A percentile compares a stretch with the other conserved stretches of the same genome.
phyloP scores from a whole-genome alignment of 2,329 filamentous ascomycete species.

The Colletotrichum falcatum region DNA sequence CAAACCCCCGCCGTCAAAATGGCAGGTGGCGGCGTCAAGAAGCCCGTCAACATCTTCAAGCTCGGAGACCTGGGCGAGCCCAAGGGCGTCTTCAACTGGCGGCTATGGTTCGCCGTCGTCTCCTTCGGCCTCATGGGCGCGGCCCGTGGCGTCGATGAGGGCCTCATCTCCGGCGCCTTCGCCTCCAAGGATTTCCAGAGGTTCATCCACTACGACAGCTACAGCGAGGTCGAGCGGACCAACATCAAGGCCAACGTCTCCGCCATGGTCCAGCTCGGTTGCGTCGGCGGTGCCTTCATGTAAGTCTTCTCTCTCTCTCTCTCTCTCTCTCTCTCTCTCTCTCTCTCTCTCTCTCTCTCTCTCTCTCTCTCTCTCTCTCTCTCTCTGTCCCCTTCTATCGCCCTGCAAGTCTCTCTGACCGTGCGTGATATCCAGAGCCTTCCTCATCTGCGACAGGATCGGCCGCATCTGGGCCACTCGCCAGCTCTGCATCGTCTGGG shows the following conservation, averaged over 20 bases:
- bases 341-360: too few relatives aligned
- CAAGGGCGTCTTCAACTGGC: constrained; percentile 79
- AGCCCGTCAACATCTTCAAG: constrained; percentile 73
- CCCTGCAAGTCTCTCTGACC: background rate
- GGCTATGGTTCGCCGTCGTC: constrained; percentile 80
- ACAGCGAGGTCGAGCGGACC: constrained; percentile 65
- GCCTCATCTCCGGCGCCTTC: constrained; percentile 79
- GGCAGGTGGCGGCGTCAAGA: constrained; percentile 60
- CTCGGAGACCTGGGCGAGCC: constrained; percentile 74
- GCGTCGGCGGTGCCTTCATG: constrained; percentile 76
- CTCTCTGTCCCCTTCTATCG: too few relatives aligned
- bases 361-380: too few relatives aligned
- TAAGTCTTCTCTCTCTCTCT: constrained; percentile 47
- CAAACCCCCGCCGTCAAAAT: constrained; percentile 28
- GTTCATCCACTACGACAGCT: constrained; percentile 68
- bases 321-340: too few relatives aligned
- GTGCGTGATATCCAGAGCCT: constrained; percentile 58
- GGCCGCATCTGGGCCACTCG: constrained; percentile 73
- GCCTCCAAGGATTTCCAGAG: constrained; percentile 73
- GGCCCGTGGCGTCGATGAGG: constrained; percentile 83
- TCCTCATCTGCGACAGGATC: constrained; percentile 69
- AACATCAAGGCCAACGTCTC: constrained; percentile 83
- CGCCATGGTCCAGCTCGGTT: constrained; percentile 85
- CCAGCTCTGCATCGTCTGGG: constrained; percentile 68
- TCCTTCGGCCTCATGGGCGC: constrained; percentile 82